These are phyloP conservation scores for Euclidium syriacum DNA, from an alignment of 345 rosid species.

Conservation along the genomic window DNA sequence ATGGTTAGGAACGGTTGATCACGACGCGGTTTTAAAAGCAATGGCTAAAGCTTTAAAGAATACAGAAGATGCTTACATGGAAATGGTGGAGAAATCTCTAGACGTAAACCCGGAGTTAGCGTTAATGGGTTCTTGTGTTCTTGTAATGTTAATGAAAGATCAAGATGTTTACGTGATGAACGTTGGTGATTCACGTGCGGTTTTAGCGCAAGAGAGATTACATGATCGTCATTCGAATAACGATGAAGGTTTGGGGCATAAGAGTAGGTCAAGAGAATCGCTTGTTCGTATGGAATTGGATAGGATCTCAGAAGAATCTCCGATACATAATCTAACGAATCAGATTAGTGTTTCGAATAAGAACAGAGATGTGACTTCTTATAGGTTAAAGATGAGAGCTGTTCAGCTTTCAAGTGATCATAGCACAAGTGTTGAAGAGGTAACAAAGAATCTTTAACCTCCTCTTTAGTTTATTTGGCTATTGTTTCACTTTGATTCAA, in stretches of 20 bases:
- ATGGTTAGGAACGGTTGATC: conserved; percentile 68
- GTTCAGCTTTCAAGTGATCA: conserved; percentile 92
- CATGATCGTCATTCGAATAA: conserved; percentile 71
- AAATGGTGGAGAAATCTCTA: conserved; percentile 85
- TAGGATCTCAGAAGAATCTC: conserved; percentile 96
- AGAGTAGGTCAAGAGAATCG: conserved; percentile 79
- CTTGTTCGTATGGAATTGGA: conserved; percentile 90
- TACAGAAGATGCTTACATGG: conserved; percentile 87
- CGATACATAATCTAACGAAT: conserved; percentile 69
- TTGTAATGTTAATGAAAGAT: conserved; percentile 94
- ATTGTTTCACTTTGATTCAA: neutral
- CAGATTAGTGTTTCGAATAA: conserved; percentile 69
- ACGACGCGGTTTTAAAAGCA: conserved; percentile 79
- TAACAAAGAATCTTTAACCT: conserved; percentile 30
- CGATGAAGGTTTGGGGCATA: conserved; percentile 71
- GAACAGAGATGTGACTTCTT: conserved; percentile 76
- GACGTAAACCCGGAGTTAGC: conserved; percentile 90
- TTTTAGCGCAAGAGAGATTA: conserved; percentile 85
- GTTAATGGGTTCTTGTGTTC: conserved; percentile 93
- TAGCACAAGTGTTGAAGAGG: conserved; percentile 86
- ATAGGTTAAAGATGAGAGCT: conserved; percentile 93
- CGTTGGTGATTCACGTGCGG: conserved; percentile 88
- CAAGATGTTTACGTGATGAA: conserved; percentile 97
- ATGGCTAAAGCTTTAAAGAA: conserved; percentile 68
- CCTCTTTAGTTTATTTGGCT: neutral